Percentiles rank a stretch among this genome's conserved stretches.
Conservation (phyloP, 2,329 filamentous ascomycete genomes). For the Verticillium nonalfalfae region DNA sequence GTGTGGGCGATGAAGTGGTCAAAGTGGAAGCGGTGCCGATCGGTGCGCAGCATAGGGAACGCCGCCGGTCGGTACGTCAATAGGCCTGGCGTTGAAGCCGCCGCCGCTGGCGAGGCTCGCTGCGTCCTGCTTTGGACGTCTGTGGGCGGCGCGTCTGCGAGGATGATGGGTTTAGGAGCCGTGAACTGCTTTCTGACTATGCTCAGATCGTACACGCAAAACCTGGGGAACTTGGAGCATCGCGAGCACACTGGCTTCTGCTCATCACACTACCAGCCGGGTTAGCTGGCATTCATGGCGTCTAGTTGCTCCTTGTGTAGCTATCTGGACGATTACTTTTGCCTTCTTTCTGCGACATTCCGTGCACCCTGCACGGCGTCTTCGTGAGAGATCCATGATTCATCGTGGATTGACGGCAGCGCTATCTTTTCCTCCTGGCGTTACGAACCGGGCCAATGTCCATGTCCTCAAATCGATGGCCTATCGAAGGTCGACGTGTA, state of each 20-base stretch:
- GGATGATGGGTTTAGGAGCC: neutral
- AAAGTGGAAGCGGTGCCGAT: neutral
- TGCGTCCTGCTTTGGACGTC: neutral
- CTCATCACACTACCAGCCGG: neutral
- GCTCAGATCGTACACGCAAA: neutral
- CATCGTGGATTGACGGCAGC: neutral
- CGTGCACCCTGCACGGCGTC: neutral
- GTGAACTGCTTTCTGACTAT: neutral
- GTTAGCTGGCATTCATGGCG: neutral
- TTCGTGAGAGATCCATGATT: neutral
- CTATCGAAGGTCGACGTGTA: neutral
- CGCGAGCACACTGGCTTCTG: neutral
- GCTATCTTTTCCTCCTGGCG: too few species aligned
- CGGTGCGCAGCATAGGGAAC: neutral
- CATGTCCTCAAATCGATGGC: neutral
- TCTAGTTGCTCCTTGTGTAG: too few species aligned
- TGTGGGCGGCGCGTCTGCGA: neutral
- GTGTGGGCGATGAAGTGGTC: neutral
- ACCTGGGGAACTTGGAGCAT: neutral
- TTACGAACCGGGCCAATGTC: neutral
- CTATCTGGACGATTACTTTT: neutral
- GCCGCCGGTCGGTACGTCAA: neutral
- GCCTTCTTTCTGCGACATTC: neutral
- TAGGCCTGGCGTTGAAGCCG: neutral
- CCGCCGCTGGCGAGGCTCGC: neutral